Conservation (phyloP, 495 filamentous ascomycete species). For the Poronia punctata region DNA sequence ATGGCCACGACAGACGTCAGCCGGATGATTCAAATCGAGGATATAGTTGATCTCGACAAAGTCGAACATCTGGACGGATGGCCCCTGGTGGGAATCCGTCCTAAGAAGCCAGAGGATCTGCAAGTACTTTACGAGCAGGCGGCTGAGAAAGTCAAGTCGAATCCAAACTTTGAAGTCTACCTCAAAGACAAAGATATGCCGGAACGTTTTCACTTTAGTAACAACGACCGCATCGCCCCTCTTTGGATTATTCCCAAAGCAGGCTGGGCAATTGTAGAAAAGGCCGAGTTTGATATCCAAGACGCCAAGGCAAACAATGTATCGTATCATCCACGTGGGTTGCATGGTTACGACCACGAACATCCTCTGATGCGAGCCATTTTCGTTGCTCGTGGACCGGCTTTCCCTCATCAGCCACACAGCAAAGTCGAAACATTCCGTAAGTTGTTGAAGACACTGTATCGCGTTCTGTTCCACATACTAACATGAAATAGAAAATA, state of each 20-base stretch:
- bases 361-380: constrained; percentile 90
- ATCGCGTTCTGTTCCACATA: constrained; percentile 1
- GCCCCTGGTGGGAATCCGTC: constrained; percentile 84
- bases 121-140: constrained; percentile 45
- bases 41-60: constrained; percentile 65
- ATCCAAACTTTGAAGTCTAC: constrained; percentile 73
- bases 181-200: constrained; percentile 78
- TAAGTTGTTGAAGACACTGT: constrained; percentile 41
- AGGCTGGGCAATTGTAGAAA: constrained; percentile 81
- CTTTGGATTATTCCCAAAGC: constrained; percentile 87
- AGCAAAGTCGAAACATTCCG: constrained; percentile 77
- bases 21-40: constrained; percentile 89
- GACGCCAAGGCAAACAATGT: constrained; percentile 53
- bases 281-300: constrained; percentile 65
- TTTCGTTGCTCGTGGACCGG: constrained; percentile 80
- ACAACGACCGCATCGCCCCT: constrained; percentile 82
- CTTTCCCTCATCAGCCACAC: constrained; percentile 77
- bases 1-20: constrained; percentile 87
- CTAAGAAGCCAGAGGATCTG: constrained; percentile 56
- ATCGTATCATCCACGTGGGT: constrained; percentile 65
- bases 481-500: constrained; percentile 61
- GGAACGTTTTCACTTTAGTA: constrained; percentile 76
- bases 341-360: constrained; percentile 88
- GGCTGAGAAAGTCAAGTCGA: constrained; percentile 44
- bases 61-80: constrained; percentile 88